Evolutionary conservation across 768 basidiomycete species (phyloP).

Genomic region (Termitomyces titanicus): DNA sequence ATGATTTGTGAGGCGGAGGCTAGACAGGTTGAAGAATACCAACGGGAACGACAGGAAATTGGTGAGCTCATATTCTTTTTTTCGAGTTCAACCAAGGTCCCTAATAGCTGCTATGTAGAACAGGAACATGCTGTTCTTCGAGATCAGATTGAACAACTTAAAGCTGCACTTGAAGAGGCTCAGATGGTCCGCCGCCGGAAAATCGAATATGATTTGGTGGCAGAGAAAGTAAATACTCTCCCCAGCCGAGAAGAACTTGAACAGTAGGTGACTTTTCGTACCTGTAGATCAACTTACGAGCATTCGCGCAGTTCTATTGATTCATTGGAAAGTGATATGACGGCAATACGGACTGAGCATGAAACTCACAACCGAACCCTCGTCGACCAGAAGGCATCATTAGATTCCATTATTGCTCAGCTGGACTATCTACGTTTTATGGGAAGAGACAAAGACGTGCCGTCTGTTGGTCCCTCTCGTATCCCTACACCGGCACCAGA

Average conservation of each 20-base stretch:
- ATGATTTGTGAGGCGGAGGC: conserved; percentile 87
- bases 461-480: conserved; percentile 40
- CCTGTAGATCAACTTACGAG: neutral
- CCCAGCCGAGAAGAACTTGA: conserved; percentile 76
- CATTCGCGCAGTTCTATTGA: conserved; percentile 51
- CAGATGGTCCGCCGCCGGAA: conserved; percentile 73
- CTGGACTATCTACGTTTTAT: conserved; percentile 59
- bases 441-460: conserved; percentile 61
- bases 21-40: conserved; percentile 82
- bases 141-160: conserved; percentile 75
- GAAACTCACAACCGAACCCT: conserved; percentile 68
- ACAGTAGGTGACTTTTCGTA: conserved; percentile 45
- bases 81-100: neutral
- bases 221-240: conserved; percentile 78
- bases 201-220: conserved; percentile 82
- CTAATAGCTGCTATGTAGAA: conserved; percentile 36
- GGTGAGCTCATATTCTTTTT: conserved; percentile 41
- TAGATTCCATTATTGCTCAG: conserved; percentile 63
- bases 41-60: conserved; percentile 65
- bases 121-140: conserved; percentile 65
- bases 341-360: conserved; percentile 69
- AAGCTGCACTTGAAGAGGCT: conserved; percentile 71
- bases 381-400: conserved; percentile 61
- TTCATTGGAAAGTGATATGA: conserved; percentile 74
- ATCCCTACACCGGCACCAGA: conserved; percentile 51